These are phyloP conservation scores for Fusarium nodosum DNA, from an alignment of 2,329 filamentous ascomycete species.

Conservation along the genomic window DNA sequence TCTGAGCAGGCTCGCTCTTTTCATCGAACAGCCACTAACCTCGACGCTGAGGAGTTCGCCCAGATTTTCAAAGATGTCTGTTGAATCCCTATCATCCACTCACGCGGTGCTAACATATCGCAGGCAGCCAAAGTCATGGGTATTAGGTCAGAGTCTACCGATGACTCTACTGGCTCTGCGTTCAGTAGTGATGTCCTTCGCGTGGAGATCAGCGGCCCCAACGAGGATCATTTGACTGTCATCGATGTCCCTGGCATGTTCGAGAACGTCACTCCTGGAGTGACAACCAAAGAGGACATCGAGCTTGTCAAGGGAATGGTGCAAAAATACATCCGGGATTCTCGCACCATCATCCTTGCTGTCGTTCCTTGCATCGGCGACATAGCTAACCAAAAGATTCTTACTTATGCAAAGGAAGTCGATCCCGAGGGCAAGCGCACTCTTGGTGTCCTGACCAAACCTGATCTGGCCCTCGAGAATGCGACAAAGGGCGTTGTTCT, in stretches of 20 bases:
- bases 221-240: constrained; percentile 63
- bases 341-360: constrained; percentile 64
- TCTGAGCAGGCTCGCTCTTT: constrained; percentile 46
- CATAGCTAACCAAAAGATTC: constrained; percentile 58
- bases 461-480: constrained; percentile 65
- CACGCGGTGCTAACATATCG: background rate
- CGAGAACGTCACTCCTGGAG: constrained; percentile 49
- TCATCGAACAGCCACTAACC: constrained; percentile 41
- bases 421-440: constrained; percentile 60
- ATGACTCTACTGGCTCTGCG: constrained; percentile 41
- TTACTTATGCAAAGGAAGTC: constrained; percentile 53
- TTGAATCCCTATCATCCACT: too few relatives aligned
- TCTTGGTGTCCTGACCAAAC: constrained; percentile 69
- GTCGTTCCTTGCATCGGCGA: constrained; percentile 59
- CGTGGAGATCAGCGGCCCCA: constrained; percentile 60
- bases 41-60: constrained; percentile 52
- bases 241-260: constrained; percentile 70
- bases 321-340: constrained; percentile 60
- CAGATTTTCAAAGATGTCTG: constrained; percentile 58
- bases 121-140: constrained; percentile 61
- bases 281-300: constrained; percentile 62
- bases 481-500: constrained; percentile 56
- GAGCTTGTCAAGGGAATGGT: constrained; percentile 63
- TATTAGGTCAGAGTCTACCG: constrained; percentile 50
- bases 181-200: constrained; percentile 63